These are phyloP conservation scores for Arthrobotrys sinensis DNA, from an alignment of 2,329 filamentous ascomycete genomes.

Conservation along the genomic window DNA sequence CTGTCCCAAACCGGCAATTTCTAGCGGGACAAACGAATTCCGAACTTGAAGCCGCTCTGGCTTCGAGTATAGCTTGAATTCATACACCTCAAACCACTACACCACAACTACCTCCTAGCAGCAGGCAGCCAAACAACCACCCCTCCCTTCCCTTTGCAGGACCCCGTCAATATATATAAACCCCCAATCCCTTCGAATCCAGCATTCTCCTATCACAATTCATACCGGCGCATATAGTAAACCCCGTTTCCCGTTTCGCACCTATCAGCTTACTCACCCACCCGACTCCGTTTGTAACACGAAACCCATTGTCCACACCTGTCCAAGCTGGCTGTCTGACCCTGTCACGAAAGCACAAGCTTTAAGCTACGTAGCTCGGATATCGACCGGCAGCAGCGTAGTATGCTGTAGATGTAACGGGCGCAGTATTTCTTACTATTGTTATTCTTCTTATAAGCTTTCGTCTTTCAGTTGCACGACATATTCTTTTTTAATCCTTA, in stretches of 20 bases:
- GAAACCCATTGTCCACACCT: not conserved
- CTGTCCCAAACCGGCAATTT: conserved; percentile 5
- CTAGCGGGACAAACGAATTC: conserved; percentile 20
- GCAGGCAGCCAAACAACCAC: conserved; percentile 25
- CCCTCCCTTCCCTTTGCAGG: conserved; percentile 16
- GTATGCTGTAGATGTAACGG: not conserved
- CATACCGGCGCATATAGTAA: not conserved
- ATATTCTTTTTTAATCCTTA: not conserved
- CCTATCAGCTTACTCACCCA: conserved; percentile 5
- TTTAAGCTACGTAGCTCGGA: not conserved
- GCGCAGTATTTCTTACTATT: not conserved
- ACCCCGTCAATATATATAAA: conserved; percentile 4
- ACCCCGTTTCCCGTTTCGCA: not conserved
- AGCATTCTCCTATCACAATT: not conserved
- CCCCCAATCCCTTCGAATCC: not conserved
- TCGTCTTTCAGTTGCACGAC: not conserved
- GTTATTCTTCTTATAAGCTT: conserved; percentile 5
- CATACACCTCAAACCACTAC: conserved; percentile 5
- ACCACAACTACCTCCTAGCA: conserved; percentile 12
- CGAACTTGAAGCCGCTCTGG: not conserved
- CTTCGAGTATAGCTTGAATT: conserved; percentile 21
- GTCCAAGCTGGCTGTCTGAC: conserved; percentile 1
- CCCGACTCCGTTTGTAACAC: conserved; percentile 27
- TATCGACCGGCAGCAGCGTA: conserved; percentile 14
- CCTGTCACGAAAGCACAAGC: conserved; percentile 4